Conservation (phyloP, 148 eudicot genomes). For the Rhododendron kiyosumense region DNA sequence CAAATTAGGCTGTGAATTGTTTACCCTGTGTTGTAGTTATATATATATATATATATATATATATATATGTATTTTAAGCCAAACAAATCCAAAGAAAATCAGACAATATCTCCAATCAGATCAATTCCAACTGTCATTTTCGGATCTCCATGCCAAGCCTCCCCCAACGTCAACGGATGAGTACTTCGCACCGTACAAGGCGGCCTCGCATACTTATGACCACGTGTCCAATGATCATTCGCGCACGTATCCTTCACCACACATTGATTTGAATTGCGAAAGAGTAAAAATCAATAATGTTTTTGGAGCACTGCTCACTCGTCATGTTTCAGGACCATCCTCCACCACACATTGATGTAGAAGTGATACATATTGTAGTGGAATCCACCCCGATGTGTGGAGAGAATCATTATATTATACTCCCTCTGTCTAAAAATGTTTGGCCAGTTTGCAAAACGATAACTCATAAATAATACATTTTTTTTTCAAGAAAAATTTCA, state of each 20-base stretch:
- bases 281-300: too few species aligned
- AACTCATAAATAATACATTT: too few species aligned
- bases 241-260: background rate
- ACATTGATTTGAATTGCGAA: too few species aligned
- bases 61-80: too few species aligned
- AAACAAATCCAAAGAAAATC: background rate
- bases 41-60: too few species aligned
- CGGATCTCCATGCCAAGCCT: background rate
- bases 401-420: background rate
- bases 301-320: background rate
- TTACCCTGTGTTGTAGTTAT: background rate
- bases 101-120: background rate
- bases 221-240: background rate
- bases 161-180: background rate
- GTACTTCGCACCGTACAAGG: background rate
- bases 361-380: background rate
- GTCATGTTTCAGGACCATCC: background rate
- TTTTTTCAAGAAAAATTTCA: too few species aligned
- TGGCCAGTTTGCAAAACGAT: too few species aligned
- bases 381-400: background rate
- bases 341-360: background rate
- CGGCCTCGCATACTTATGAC: background rate
- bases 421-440: too few species aligned
- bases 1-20: background rate
- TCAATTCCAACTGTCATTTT: background rate